phyloP scores from a whole-genome alignment of 805 yeast species.

The Pichia scutulata region DNA sequence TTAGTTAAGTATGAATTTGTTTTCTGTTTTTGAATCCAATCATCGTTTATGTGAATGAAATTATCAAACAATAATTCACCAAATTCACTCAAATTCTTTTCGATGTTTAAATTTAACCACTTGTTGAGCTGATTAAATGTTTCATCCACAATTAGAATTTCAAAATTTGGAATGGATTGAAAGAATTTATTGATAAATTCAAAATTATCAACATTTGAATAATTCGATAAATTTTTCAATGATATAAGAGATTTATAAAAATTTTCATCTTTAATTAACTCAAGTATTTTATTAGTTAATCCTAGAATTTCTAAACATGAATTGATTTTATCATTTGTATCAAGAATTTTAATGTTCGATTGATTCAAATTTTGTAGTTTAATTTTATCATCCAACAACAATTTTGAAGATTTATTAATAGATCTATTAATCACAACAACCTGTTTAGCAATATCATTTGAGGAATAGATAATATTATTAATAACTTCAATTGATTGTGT shows the following conservation, averaged over 20 bases:
- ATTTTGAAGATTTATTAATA: constrained; percentile 57
- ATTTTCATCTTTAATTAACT: constrained; percentile 62
- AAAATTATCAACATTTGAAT: constrained; percentile 56
- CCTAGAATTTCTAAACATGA: constrained; percentile 77
- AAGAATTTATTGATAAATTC: constrained; percentile 70
- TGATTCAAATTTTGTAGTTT: constrained; percentile 52
- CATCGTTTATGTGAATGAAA: constrained; percentile 46
- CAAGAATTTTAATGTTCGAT: constrained; percentile 58
- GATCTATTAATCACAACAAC: constrained; percentile 48
- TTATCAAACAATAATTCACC: constrained; percentile 52
- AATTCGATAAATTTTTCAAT: constrained; percentile 62
- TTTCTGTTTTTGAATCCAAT: constrained; percentile 48
- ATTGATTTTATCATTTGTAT: constrained; percentile 60
- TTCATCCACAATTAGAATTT: constrained; percentile 65
- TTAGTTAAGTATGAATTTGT: constrained; percentile 38
- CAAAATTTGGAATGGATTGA: constrained; percentile 69
- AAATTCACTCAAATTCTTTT: constrained; percentile 48
- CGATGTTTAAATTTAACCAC: constrained; percentile 56
- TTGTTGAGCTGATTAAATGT: constrained; percentile 57
- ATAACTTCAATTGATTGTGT: constrained; percentile 55
- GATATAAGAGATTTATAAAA: constrained; percentile 83
- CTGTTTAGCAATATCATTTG: constrained; percentile 49
- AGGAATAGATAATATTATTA: constrained; percentile 48
- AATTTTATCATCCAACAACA: constrained; percentile 56
- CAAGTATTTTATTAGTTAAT: constrained; percentile 78